phyloP scores from a whole-genome alignment of 2,329 filamentous ascomycete species.

The Aspergillus brasiliensis region DNA sequence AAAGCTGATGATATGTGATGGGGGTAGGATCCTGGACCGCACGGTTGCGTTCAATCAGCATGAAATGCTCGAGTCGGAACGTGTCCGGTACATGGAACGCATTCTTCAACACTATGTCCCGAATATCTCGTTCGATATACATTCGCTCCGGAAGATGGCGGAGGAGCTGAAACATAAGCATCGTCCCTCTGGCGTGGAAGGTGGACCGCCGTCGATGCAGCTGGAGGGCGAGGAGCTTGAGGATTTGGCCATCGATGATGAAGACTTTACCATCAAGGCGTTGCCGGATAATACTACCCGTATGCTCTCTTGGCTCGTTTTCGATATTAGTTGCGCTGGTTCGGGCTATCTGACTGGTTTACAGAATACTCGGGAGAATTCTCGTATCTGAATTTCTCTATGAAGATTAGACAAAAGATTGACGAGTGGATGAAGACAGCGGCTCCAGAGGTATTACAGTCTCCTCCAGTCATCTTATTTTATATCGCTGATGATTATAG shows the following conservation, averaged over 20 bases:
- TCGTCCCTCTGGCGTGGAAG: conserved; percentile 33
- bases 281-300: conserved; percentile 44
- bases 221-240: conserved; percentile 40
- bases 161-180: conserved; percentile 47
- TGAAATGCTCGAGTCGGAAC: conserved; percentile 40
- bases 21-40: conserved; percentile 32
- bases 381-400: conserved; percentile 48
- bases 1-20: background rate
- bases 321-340: background rate
- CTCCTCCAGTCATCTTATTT: background rate
- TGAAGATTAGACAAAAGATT: conserved; percentile 46
- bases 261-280: conserved; percentile 44
- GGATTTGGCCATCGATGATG: conserved; percentile 45
- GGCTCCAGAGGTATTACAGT: conserved; percentile 34
- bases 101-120: conserved; percentile 53
- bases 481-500: conserved; percentile 23
- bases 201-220: conserved; percentile 25
- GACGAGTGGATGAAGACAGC: conserved; percentile 46
- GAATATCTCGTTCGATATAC: conserved; percentile 46
- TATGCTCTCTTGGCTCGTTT: conserved; percentile 22
- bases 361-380: conserved; percentile 50
- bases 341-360: conserved; percentile 11
- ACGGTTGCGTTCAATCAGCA: conserved; percentile 34
- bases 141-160: conserved; percentile 46
- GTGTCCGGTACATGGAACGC: conserved; percentile 49